Conservation (phyloP, 1,284 basidiomycete genomes). For the Termitomyces sp. region DNA sequence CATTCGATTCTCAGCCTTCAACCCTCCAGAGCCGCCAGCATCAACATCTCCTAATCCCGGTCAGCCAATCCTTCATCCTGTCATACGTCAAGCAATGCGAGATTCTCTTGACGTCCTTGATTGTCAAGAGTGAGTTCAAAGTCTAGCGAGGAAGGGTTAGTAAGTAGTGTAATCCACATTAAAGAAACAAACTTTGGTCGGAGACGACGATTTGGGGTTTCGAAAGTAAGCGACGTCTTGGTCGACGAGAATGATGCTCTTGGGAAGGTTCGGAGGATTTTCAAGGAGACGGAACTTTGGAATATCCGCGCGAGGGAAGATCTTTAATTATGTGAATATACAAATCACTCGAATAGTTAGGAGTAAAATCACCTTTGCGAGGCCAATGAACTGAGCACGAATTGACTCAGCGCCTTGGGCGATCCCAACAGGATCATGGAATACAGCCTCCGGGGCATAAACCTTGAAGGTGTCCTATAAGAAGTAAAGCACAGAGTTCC, state of each 20-base stretch:
- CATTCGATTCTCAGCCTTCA: slow-evolving; percentile 70
- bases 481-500: background rate
- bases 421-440: slow-evolving; percentile 48
- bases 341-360: too few relatives aligned
- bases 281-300: background rate
- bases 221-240: slow-evolving; percentile 1
- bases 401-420: slow-evolving; percentile 40
- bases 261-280: background rate
- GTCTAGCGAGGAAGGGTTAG: background rate
- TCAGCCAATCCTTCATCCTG: slow-evolving; percentile 37
- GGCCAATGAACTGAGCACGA: slow-evolving; percentile 42
- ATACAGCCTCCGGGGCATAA: slow-evolving; percentile 40
- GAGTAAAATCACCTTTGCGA: slow-evolving; percentile 26
- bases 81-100: slow-evolving; percentile 60
- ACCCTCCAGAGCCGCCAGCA: slow-evolving; percentile 46
- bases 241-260: background rate
- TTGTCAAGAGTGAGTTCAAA: background rate
- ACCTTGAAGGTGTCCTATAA: slow-evolving; percentile 31
- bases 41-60: slow-evolving; percentile 24
- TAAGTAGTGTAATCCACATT: background rate
- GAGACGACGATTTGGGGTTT: background rate
- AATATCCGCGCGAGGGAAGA: background rate
- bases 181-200: background rate
- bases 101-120: slow-evolving; percentile 55
- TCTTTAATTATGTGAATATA: background rate